Evolutionary conservation across 495 filamentous ascomycete genomes (phyloP), one percentile per base, ranked within the genome.

Genomic region (Penicillium pancosmium): DNA sequence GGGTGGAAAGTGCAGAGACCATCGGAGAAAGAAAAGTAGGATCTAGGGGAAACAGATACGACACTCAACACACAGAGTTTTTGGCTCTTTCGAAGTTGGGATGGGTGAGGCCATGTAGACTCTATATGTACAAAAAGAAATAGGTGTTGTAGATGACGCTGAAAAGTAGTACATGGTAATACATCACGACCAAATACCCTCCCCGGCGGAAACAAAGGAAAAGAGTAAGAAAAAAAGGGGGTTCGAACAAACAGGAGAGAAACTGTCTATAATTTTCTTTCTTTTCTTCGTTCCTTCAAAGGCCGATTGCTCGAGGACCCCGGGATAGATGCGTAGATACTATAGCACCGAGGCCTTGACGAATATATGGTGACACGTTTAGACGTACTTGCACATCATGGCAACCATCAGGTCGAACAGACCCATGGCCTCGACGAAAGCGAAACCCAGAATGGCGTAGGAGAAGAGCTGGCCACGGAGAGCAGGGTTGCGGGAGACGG

Each of bases 351-450:
- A 18, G 23, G 9, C 21, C 18, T 27, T 12, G 18, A 25, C 46
- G 46, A 48, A 48, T 25, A 48, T 48, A 48, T 48, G 15, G 46
- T 48, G 46, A 43, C 31, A 69, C 58, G 66, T 68, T 80, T 78
- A 80, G 61, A 80, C 73, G 75, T 78, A 80, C 83, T 89, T 89
- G 85, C 85, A 86, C 88, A 91, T 91, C 81, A 91, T 88, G 77
- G 89, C 88, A 88, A 92, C 86, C 89, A 93, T 93, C 70, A 93
- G 86, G 73, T 91, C 89, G 88, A 93, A 92, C 70, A 94, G 86
- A 85, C 90, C 91, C 66, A 91, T 94, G 82, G 91, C 91, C 77
- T 94, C 91, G 74, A 91, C 90, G 86, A 94, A 94, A 69, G 91
- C 90, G 78, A 94, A 94, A 80, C 90, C 90, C 71, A 94, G 80